Base-by-base conservation (phyloP, 768 basidiomycete genomes). In the Mycena filopes region DNA sequence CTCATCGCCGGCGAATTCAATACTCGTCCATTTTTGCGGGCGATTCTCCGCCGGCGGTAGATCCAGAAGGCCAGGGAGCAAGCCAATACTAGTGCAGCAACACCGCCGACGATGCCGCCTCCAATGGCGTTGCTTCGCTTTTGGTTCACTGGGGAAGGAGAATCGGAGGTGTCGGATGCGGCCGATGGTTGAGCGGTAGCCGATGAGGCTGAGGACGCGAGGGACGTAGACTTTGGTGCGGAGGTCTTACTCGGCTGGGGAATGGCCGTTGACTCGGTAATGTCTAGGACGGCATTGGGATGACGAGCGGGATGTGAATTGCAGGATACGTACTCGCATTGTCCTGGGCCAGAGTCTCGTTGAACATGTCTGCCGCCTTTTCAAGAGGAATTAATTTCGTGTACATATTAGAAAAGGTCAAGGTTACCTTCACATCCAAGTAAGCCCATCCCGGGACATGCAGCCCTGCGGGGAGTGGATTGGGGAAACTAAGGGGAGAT, bases 381-480 rank as follows among this genome's bases (percentile, higher is more conserved):
- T 60, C 55, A 47, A 65, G 46, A 60, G 26, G 15, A 21, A 40
- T 63, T 20, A 55, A 16, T 8, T n/a, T 21, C 20, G 28, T 11
- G 64, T 12, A 11, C 8, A 21, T 16, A 20, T 28, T 21, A 40
- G 36, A 10, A 15, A 36, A 15, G 41, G 50, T 62, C 20, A 13
- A 42, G 25, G 70, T 47, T 70, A 83, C 82, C 70, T 79, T 73
- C 23, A 89, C 83, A 60, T 87, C 82, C 36, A 85, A 75, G 64
- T 84, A 91, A 15, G 89, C 89, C 89, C 89, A 91, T 13, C 81
- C 82, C 11, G 88, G 89, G 21, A 90, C 80, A 13, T 78, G 75
- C 2, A 84, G 79, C 11, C 82, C 83, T 0, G 70, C 63, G 3
- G 89, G 89, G 50, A 90, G 74, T n/a, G 74, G 70, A 16, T 76